These are phyloP conservation scores for Trichoderma sp. DNA, from an alignment of 2,329 filamentous ascomycete species.

Conservation along the genomic window DNA sequence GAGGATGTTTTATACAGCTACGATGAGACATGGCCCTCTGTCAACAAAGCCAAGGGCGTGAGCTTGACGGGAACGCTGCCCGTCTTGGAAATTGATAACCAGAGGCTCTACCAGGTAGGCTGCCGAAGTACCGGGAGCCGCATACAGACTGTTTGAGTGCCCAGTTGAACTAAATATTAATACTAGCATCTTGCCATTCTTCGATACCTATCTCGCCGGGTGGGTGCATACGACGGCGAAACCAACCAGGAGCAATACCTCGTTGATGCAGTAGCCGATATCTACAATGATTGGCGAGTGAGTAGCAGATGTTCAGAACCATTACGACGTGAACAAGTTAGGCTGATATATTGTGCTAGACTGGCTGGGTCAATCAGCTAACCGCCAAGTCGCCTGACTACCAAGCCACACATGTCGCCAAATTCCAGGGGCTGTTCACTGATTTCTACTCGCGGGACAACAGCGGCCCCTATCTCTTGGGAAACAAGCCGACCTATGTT, in stretches of 20 bases:
- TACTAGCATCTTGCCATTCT: slow-evolving; percentile 37
- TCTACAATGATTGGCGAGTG: slow-evolving; percentile 48
- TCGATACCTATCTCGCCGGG: slow-evolving; percentile 42
- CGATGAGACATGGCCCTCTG: slow-evolving; percentile 33
- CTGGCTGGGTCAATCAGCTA: slow-evolving; percentile 38
- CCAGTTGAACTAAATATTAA: not conserved
- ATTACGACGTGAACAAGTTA: not conserved
- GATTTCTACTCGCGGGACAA: slow-evolving; percentile 41
- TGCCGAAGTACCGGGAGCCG: slow-evolving; percentile 30
- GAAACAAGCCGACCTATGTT: slow-evolving; percentile 43
- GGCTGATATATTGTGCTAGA: slow-evolving; percentile 9
- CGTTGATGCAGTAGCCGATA: slow-evolving; percentile 44
- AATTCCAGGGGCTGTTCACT: slow-evolving; percentile 29
- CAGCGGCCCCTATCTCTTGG: slow-evolving; percentile 43
- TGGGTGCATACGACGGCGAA: slow-evolving; percentile 44
- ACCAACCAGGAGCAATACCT: slow-evolving; percentile 44
- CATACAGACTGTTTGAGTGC: slow-evolving; percentile 35
- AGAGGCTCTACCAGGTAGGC: slow-evolving; percentile 33
- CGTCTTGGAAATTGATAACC: slow-evolving; percentile 43
- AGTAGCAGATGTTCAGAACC: slow-evolving; percentile 28
- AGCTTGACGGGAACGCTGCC: slow-evolving; percentile 42
- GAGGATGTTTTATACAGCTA: slow-evolving; percentile 38
- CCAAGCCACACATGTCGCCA: slow-evolving; percentile 33
- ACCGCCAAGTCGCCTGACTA: slow-evolving; percentile 37
- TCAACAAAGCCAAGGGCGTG: slow-evolving; percentile 36